Conservation (phyloP, 352 stramenopile species). For the Phytophthora syringae region DNA sequence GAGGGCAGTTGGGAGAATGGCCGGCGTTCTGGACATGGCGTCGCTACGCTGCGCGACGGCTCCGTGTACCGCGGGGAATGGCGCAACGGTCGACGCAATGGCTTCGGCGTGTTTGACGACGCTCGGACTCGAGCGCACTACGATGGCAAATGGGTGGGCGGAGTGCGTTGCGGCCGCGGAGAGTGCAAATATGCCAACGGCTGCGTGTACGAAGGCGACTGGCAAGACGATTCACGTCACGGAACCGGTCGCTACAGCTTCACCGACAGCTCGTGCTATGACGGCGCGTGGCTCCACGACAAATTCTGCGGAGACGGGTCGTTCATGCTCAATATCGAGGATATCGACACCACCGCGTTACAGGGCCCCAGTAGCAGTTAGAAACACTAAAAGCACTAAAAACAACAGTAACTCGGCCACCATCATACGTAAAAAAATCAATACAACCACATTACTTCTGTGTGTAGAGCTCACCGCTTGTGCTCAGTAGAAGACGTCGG, state of each 20-base stretch:
- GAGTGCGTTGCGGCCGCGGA: constrained; percentile 66
- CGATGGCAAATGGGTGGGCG: constrained; percentile 88
- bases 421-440: neutral
- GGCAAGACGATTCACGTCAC: constrained; percentile 81
- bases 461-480: neutral
- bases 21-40: constrained; percentile 56
- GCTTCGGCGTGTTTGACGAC: constrained; percentile 76
- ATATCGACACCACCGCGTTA: constrained; percentile 7
- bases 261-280: constrained; percentile 78
- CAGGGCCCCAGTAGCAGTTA: neutral
- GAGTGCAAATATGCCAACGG: constrained; percentile 69
- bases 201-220: constrained; percentile 83
- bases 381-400: neutral
- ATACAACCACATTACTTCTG: neutral
- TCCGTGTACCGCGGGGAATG: constrained; percentile 87
- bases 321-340: constrained; percentile 59
- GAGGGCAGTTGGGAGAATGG: constrained; percentile 54
- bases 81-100: constrained; percentile 84
- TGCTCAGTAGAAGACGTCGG: constrained; percentile 39
- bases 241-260: constrained; percentile 80
- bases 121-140: constrained; percentile 66
- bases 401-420: neutral
- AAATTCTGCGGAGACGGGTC: constrained; percentile 76
- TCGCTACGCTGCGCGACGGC: constrained; percentile 68
- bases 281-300: constrained; percentile 83